phyloP scores from a whole-genome alignment of 305 asterid genomes.

The Solanum hybrid region DNA sequence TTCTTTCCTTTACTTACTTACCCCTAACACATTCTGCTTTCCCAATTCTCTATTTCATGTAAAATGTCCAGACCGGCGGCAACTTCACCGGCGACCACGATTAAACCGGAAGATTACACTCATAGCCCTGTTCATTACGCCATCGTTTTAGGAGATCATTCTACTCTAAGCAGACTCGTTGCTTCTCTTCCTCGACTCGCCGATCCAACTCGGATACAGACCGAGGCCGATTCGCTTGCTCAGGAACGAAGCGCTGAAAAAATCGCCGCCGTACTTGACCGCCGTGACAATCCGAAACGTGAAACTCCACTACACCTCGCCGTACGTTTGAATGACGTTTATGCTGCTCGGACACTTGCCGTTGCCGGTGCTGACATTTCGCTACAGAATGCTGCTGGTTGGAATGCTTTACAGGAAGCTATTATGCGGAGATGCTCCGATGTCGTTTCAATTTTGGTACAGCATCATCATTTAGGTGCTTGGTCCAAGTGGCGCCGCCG shows the following conservation, averaged over 20 bases:
- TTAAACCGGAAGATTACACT: conserved; percentile 55
- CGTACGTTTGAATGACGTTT: conserved; percentile 65
- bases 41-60: background rate
- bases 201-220: conserved; percentile 31
- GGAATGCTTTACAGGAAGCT: conserved; percentile 86
- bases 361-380: conserved; percentile 71
- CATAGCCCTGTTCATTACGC: conserved; percentile 77
- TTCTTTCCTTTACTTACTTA: background rate
- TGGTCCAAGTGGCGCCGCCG: conserved; percentile 93
- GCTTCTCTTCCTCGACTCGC: conserved; percentile 42
- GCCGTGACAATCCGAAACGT: conserved; percentile 56
- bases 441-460: conserved; percentile 50
- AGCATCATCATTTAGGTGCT: conserved; percentile 65
- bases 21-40: background rate
- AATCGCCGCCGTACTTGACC: conserved; percentile 59
- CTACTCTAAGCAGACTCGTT: conserved; percentile 41
- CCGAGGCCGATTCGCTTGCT: conserved; percentile 53
- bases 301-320: conserved; percentile 90
- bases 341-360: conserved; percentile 48
- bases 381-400: conserved; percentile 76
- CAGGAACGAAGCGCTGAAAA: conserved; percentile 52
- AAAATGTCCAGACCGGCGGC: conserved; percentile 34
- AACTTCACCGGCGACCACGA: conserved; percentile 24
- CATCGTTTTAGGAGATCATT: conserved; percentile 56
- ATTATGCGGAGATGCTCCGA: conserved; percentile 68